Base-by-base conservation (phyloP, 805 yeast genomes). In the Yarrowia keelungensis region DNA sequence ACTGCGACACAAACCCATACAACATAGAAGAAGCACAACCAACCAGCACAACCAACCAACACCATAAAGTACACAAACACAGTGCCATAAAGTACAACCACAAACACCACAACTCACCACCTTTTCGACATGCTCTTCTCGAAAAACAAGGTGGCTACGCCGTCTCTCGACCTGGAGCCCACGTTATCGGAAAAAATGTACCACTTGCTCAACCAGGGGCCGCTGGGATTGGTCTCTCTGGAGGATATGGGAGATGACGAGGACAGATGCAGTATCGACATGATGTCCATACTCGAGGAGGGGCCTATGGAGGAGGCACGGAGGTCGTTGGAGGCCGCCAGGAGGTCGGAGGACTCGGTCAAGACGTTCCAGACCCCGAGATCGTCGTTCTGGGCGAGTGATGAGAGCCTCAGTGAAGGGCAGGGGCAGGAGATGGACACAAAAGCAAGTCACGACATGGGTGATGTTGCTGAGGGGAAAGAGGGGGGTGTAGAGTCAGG, bases 101-200 rank as follows among this genome's bases (percentile, higher is more conserved):
- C 41, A 51, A 36, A 35, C 39, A 32, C 39, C 39, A 11, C 15
- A 12, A 15, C 15, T n/a, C 22, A n/a, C 22, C 39, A 26, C 54
- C 19, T 19, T 19, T 19, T 19, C 19, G 19, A 32, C 54, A n/a
- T 14, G 5, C 16, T 26, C 26, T 35, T 19, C 58, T 45, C 58
- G 11, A 51, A 51, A 36, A 2, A 42, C 1, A 38, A 53, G 19
- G 9, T 12, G 42, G 32, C 7, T 12, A n/a, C 43, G 3, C 61
- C 32, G 32, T 26, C 32, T 15, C 43, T 53, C 15, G 46, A 39
- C 38, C 62, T 56, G n/a, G 47, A 56, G 36, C 62, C 62, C 14
- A 3, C 62, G 62, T 22, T 56, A 2, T 56, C 62, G 46, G 62
- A 56, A 26, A 56, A 56, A 56, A 56, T 56, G 62, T 56, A 41